A percentile compares a stretch with the other conserved stretches of the same genome.
These are phyloP conservation scores for Starmerella bombi DNA, from an alignment of 805 yeast species.

Conservation along the genomic window DNA sequence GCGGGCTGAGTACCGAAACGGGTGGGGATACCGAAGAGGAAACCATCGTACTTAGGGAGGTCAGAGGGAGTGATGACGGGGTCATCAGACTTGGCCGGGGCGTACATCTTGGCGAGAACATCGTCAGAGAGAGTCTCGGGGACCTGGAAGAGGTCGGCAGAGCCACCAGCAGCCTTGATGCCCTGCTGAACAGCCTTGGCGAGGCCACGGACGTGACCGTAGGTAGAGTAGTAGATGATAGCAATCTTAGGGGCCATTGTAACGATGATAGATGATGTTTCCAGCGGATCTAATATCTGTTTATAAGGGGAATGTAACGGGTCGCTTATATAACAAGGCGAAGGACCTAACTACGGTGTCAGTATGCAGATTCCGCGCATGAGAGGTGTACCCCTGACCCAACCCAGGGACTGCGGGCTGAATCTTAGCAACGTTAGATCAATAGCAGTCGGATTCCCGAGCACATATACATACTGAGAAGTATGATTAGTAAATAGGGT, in stretches of 20 bases:
- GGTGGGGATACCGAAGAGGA: slow-evolving; percentile 68
- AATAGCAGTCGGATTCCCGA: too few relatives aligned
- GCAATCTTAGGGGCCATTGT: slow-evolving; percentile 41
- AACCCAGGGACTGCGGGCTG: too few relatives aligned
- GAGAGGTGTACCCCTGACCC: too few relatives aligned
- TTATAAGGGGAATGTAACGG: too few relatives aligned
- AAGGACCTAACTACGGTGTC: too few relatives aligned
- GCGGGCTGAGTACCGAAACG: slow-evolving; percentile 65
- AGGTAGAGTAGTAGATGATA: slow-evolving; percentile 66
- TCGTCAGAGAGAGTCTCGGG: slow-evolving; percentile 62
- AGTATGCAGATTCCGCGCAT: too few relatives aligned
- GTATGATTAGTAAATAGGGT: too few relatives aligned
- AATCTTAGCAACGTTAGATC: too few relatives aligned
- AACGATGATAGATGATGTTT: neutral
- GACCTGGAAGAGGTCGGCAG: slow-evolving; percentile 62
- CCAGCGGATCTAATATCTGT: too few relatives aligned
- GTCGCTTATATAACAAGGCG: too few relatives aligned
- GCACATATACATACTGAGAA: too few relatives aligned
- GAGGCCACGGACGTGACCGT: slow-evolving; percentile 59
- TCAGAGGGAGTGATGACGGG: slow-evolving; percentile 49
- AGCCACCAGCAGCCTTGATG: slow-evolving; percentile 53
- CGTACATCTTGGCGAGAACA: slow-evolving; percentile 49
- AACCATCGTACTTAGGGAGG: slow-evolving; percentile 53
- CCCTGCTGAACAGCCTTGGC: slow-evolving; percentile 63
- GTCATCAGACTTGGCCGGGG: slow-evolving; percentile 36